phyloP scores from a whole-genome alignment of 305 asterid species.

The Solanum hybrid region DNA sequence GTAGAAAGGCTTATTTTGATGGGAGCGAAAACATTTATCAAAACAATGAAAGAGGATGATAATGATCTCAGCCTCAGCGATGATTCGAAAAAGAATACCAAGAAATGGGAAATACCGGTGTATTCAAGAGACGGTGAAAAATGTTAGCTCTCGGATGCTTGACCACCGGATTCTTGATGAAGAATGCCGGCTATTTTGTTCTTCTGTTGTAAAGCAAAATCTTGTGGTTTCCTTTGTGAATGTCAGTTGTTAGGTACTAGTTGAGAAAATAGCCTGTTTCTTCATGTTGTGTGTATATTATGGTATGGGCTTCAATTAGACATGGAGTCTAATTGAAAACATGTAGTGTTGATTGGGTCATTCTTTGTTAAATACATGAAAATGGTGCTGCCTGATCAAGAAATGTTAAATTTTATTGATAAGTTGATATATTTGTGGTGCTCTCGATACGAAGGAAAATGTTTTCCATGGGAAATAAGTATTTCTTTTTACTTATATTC shows the following conservation, averaged over 20 bases:
- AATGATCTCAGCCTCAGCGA: conserved; percentile 73
- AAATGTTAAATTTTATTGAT: neutral
- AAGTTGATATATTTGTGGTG: neutral
- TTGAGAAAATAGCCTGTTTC: neutral
- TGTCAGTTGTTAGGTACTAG: neutral
- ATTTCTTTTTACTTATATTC: neutral
- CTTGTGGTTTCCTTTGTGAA: neutral
- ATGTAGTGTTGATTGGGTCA: neutral
- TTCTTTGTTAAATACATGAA: conserved; percentile 1
- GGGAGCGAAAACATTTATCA: conserved; percentile 70
- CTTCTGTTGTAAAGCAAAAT: neutral
- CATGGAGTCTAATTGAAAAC: neutral
- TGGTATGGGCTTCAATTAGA: neutral
- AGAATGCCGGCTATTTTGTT: neutral
- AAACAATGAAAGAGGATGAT: conserved; percentile 58
- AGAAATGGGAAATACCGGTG: conserved; percentile 73
- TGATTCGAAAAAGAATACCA: conserved; percentile 84
- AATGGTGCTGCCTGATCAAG: neutral
- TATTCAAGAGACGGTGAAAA: conserved; percentile 44
- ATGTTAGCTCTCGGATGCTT: conserved; percentile 31
- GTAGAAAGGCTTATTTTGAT: conserved; percentile 70
- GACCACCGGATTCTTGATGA: neutral
- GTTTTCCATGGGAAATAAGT: neutral
- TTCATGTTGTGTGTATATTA: neutral
- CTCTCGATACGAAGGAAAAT: neutral